Evolutionary conservation across 164 flowering plant genomes (phyloP), one percentile per base, ranked within the genome.

Genomic region (Magnolia changhungtana): DNA sequence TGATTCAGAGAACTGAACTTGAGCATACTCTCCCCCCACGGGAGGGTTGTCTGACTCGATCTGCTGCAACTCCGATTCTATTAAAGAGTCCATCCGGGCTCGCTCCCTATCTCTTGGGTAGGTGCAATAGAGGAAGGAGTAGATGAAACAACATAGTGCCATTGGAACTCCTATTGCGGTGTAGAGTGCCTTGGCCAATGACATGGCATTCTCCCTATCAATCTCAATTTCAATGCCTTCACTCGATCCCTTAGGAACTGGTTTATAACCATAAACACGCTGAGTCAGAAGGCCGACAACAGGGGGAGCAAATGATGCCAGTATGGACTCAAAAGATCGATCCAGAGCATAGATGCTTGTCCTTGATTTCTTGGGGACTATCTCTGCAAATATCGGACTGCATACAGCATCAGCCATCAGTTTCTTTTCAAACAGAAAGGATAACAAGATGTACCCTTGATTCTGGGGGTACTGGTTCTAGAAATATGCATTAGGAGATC

Each of bases 321-420:
- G 80, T 69, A 93, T 79, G 37, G 97, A 88, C 83, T 93, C 98
- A 68, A 95, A 92, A 11, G 97, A 92, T 65, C 92, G 85, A 81
- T 95, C 97, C 83, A 95, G 75, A 7, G 97, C 98, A 82, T 95
- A 95, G 75, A 95, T 88, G 79, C 92, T 92, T 52, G 98, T 91
- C 73, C 98, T 80, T 63, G 97, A 90, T 76, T 81, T 90, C 85
- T 90, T 92, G 0, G 97, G 97, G 76, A 95, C 98, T 76, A 95
- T 92, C 82, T 95, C 98, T 76, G 98, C 98, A 86, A 92, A 93
- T 82, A 93, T 95, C 14, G 98, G 97, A 84, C 97, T 95, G 91
- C 82, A 73, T 7, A 59, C 21, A 50, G n/a, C 65, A 67, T 37
- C 45, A 37, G 45, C 0, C 45, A 37, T 37, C 45, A 37, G 45